Conservation (phyloP, 495 filamentous ascomycete genomes). For the Evernia prunastri region DNA sequence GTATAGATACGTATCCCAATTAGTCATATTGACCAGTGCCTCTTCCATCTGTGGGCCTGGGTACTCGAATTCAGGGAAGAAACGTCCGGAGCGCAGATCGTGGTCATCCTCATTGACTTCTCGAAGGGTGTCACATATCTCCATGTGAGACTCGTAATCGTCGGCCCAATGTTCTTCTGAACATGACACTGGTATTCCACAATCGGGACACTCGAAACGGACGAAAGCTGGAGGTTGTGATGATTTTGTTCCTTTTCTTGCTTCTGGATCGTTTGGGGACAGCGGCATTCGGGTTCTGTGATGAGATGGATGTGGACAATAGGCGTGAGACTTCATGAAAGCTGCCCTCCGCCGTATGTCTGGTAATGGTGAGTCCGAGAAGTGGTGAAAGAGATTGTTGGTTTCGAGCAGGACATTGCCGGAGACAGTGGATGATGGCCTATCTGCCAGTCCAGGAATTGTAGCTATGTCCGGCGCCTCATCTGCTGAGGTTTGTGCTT, state of each 20-base stretch:
- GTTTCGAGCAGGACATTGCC: conserved; percentile 51
- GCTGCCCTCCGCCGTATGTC: conserved; percentile 78
- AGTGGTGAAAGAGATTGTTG: conserved; percentile 88
- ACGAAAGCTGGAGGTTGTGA: conserved; percentile 65
- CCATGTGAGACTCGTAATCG: conserved; percentile 84
- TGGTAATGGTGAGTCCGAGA: conserved; percentile 77
- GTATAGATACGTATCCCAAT: conserved; percentile 96
- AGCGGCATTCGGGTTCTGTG: conserved; percentile 55
- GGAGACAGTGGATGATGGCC: conserved; percentile 11
- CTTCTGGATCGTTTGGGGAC: conserved; percentile 56
- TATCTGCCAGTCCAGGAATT: conserved; percentile 1
- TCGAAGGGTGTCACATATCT: conserved; percentile 83
- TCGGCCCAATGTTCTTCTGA: conserved; percentile 89
- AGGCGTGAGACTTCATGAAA: conserved; percentile 82
- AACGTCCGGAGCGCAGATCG: conserved; percentile 80
- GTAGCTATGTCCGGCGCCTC: conserved; percentile 12
- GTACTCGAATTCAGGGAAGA: conserved; percentile 91
- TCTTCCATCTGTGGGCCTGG: conserved; percentile 85
- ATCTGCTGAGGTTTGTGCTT: conserved; percentile 3
- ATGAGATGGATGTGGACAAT: conserved; percentile 86
- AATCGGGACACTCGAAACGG: conserved; percentile 92
- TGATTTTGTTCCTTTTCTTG: conserved; percentile 45
- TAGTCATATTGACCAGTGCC: conserved; percentile 90
- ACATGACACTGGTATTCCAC: conserved; percentile 89
- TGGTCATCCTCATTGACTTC: conserved; percentile 98